Conservation (phyloP, 2,329 filamentous ascomycete species). For the Nemania abortiva region DNA sequence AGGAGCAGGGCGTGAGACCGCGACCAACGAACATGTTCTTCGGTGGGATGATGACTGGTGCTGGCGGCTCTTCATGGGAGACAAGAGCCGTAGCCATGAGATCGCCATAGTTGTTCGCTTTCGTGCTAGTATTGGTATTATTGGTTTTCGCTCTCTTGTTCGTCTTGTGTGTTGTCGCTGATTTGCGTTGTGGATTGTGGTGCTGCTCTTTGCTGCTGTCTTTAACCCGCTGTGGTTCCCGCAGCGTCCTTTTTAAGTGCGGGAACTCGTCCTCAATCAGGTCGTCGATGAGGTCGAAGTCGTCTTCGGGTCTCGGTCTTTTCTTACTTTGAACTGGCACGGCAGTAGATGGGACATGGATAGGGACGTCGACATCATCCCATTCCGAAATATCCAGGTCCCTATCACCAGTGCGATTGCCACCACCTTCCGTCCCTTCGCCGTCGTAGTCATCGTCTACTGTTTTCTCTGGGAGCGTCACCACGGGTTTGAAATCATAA, state of each 20-base stretch:
- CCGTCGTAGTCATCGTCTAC: too few relatives aligned
- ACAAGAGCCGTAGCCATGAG: too few relatives aligned
- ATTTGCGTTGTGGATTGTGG: neutral
- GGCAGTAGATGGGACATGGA: neutral
- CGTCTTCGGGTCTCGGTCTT: neutral
- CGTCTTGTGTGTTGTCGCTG: neutral
- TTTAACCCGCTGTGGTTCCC: neutral
- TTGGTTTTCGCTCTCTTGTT: neutral
- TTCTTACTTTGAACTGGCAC: neutral
- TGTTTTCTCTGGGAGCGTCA: neutral
- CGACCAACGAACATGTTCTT: slow-evolving; percentile 40
- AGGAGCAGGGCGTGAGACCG: slow-evolving; percentile 8
- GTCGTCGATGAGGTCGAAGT: slow-evolving; percentile 40
- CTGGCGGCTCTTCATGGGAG: slow-evolving; percentile 8
- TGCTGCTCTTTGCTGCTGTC: neutral
- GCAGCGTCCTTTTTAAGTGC: slow-evolving; percentile 22
- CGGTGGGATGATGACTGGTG: slow-evolving; percentile 41
- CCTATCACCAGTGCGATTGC: neutral
- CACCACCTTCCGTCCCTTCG: neutral
- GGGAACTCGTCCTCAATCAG: slow-evolving; percentile 45
- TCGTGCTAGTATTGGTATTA: neutral
- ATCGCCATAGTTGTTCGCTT: too few relatives aligned
- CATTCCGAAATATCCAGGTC: slow-evolving; percentile 33
- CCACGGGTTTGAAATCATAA: slow-evolving; percentile 2
- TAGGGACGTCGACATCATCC: slow-evolving; percentile 41